Percentiles rank a stretch among this genome's conserved stretches.
These are phyloP conservation scores for Erythrophleum ivorense DNA, from an alignment of 331 rosid genomes.

Conservation along the genomic window DNA sequence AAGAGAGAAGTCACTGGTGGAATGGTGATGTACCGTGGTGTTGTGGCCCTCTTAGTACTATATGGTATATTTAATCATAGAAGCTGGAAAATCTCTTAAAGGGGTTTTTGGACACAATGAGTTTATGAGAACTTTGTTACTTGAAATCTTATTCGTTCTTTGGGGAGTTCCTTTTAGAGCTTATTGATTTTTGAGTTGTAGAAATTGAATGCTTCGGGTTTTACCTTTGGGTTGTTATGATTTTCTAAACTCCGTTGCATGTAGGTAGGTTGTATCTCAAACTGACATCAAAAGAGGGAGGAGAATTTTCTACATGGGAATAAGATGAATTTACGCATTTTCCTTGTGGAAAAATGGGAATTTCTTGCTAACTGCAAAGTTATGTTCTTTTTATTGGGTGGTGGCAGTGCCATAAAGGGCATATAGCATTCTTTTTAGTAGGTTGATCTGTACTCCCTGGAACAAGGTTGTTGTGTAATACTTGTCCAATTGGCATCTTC, in stretches of 20 bases:
- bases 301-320: no score
- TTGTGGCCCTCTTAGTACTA: background rate
- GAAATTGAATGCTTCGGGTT: background rate
- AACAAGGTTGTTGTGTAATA: background rate
- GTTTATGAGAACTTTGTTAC: background rate
- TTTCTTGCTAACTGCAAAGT: background rate
- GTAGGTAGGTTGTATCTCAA: no score
- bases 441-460: background rate
- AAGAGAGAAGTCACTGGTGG: background rate
- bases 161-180: background rate
- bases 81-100: background rate
- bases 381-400: background rate
- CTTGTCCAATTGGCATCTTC: constrained; percentile 1
- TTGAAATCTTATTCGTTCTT: no score
- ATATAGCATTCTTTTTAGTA: background rate
- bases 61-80: background rate
- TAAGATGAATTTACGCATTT: background rate
- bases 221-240: background rate
- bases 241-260: background rate
- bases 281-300: background rate
- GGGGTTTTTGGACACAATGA: background rate
- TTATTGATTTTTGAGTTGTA: background rate
- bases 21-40: background rate
- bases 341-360: background rate
- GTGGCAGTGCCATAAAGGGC: background rate